Evolutionary conservation across 2,329 filamentous ascomycete species (phyloP).

Genomic region (Trichoderma breve): DNA sequence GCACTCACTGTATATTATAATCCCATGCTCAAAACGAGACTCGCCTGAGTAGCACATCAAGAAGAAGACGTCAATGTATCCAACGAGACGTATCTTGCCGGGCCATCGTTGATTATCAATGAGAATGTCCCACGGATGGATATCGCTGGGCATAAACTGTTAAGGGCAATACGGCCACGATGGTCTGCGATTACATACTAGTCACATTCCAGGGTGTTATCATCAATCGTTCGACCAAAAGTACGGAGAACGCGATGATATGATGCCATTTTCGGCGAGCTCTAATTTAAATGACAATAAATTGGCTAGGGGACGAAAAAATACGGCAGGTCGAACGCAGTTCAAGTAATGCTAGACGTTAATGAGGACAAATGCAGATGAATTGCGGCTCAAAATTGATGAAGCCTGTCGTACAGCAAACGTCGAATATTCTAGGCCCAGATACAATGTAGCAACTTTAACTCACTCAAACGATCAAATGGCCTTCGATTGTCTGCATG

Average conservation of each 20-base stretch:
- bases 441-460: neutral
- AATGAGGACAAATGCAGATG: neutral
- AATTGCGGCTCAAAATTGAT: neutral
- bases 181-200: conserved; percentile 1
- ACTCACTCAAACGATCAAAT: neutral
- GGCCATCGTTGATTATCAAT: conserved; percentile 16
- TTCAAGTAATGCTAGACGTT: neutral
- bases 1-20: conserved; percentile 21
- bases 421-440: neutral
- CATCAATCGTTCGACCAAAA: conserved; percentile 12
- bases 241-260: conserved; percentile 20
- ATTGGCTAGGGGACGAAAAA: neutral
- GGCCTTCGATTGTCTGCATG: neutral
- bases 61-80: conserved; percentile 23
- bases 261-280: conserved; percentile 7
- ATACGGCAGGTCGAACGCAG: neutral
- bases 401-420: neutral
- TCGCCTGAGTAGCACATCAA: conserved; percentile 23
- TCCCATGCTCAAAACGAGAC: conserved; percentile 23
- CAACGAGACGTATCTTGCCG: conserved; percentile 20
- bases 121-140: conserved; percentile 20
- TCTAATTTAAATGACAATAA: neutral
- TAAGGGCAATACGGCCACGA: neutral
- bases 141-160: conserved; percentile 1
- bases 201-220: conserved; percentile 18